phyloP scores from a whole-genome alignment of 352 stramenopile species.

The Globisporangium cystogenes region DNA sequence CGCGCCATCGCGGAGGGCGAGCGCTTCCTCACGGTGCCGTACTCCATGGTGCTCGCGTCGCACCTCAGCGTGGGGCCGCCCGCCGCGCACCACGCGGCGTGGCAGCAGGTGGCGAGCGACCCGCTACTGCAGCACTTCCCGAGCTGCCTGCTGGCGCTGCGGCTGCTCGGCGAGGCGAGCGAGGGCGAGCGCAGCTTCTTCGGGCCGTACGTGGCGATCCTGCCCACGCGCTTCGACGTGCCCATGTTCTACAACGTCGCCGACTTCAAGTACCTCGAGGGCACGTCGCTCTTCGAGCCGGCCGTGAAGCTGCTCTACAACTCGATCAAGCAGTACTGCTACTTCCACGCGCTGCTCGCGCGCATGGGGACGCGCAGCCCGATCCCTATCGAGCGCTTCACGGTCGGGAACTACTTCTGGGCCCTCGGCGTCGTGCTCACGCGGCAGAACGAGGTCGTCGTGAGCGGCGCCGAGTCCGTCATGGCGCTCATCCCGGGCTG shows the following conservation, averaged over 20 bases:
- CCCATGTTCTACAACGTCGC: conserved; percentile 39
- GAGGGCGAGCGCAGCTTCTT: conserved; percentile 24
- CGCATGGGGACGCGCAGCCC: conserved; percentile 16
- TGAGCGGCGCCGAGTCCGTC: conserved; percentile 14
- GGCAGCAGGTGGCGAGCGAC: conserved; percentile 24
- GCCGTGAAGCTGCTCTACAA: conserved; percentile 50
- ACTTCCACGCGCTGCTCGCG: conserved; percentile 27
- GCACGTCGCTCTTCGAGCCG: conserved; percentile 28
- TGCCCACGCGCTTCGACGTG: conserved; percentile 37
- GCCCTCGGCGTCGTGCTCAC: conserved; percentile 48
- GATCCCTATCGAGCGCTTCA: conserved; percentile 30
- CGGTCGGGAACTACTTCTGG: conserved; percentile 51
- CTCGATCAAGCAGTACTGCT: conserved; percentile 55
- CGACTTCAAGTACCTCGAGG: conserved; percentile 38
- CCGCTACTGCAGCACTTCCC: conserved; percentile 33
- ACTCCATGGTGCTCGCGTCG: conserved; percentile 22
- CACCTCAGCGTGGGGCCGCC: conserved; percentile 16
- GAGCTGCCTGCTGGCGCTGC: conserved; percentile 35
- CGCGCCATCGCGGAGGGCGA: conserved; percentile 17
- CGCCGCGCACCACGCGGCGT: conserved; percentile 9
- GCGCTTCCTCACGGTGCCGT: conserved; percentile 31
- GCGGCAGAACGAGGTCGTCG: conserved; percentile 50
- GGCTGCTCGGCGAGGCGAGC: conserved; percentile 29
- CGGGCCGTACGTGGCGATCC: conserved; percentile 33
- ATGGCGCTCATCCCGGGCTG: conserved; percentile 56